Conservation (phyloP, 2,329 filamentous ascomycete genomes). For the Talaromyces amestolkiae region DNA sequence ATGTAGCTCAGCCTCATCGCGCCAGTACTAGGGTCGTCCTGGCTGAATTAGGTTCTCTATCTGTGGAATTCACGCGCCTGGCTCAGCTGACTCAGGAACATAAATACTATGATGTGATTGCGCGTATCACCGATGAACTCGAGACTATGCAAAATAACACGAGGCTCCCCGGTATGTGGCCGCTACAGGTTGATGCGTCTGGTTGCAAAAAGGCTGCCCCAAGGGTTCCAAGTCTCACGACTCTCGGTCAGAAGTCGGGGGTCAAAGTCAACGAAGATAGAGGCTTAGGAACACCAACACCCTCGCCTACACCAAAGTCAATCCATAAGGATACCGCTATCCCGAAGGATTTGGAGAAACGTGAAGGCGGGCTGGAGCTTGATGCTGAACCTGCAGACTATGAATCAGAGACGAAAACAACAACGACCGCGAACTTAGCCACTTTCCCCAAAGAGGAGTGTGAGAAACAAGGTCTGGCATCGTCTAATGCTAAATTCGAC, state of each 20-base stretch:
- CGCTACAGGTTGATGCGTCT: constrained; percentile 71
- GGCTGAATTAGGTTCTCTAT: constrained; percentile 73
- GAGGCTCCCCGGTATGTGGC: constrained; percentile 75
- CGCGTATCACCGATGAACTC: constrained; percentile 77
- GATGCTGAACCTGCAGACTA: constrained; percentile 32
- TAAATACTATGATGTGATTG: constrained; percentile 87
- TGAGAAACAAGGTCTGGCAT: constrained; percentile 39
- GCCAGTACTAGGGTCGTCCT: constrained; percentile 58
- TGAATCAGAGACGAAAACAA: constrained; percentile 18
- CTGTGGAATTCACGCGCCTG: constrained; percentile 84
- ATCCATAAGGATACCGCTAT: not conserved
- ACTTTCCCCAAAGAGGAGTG: constrained; percentile 30
- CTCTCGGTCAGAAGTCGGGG: constrained; percentile 23
- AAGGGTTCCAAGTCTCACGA: constrained; percentile 22
- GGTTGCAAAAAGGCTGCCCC: constrained; percentile 60
- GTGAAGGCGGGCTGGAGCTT: constrained; percentile 26
- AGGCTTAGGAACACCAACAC: not conserved
- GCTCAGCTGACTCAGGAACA: constrained; percentile 78
- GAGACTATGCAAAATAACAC: constrained; percentile 71
- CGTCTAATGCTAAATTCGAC: constrained; percentile 34
- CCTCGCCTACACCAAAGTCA: constrained; percentile 8
- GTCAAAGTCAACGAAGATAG: constrained; percentile 4
- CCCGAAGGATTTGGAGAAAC: constrained; percentile 25
- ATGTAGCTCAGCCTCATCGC: constrained; percentile 61
- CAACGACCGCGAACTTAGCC: constrained; percentile 10